A percentile compares a stretch with the other conserved stretches of the same genome.
Conservation (phyloP, 2,329 filamentous ascomycete species). For the Neopestalotiopsis sp. region DNA sequence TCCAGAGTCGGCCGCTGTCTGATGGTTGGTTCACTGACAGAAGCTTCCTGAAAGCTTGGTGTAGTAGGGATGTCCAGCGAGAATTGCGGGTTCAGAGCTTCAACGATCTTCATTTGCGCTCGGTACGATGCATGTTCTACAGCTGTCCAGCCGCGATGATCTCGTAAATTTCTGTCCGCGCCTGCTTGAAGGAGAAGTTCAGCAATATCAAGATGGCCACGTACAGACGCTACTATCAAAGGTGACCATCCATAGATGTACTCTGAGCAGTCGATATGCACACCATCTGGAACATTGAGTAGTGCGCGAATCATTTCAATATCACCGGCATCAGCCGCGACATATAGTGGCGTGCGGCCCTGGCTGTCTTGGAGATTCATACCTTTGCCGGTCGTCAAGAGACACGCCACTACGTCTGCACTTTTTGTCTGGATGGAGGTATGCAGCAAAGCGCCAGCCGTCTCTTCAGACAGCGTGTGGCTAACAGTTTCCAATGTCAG, state of each 20-base stretch:
- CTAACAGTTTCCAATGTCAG: neutral
- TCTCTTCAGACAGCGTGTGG: conserved; percentile 5
- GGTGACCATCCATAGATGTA: conserved; percentile 16
- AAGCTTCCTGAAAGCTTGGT: neutral
- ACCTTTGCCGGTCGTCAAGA: conserved; percentile 16
- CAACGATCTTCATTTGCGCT: conserved; percentile 18
- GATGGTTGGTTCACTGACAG: neutral
- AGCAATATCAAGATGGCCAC: conserved; percentile 17
- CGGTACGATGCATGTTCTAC: conserved; percentile 21
- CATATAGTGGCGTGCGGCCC: conserved; percentile 14
- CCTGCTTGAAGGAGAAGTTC: conserved; percentile 16
- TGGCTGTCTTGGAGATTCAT: neutral
- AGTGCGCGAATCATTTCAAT: conserved; percentile 9
- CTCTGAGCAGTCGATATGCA: conserved; percentile 9
- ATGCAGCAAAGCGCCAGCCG: conserved; percentile 11
- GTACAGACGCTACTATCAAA: conserved; percentile 17
- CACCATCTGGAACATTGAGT: neutral
- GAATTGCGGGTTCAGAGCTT: neutral
- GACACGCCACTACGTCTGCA: neutral
- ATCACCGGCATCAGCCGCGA: conserved; percentile 10
- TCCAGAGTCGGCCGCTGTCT: neutral
- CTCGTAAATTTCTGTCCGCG: neutral
- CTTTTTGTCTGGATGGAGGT: conserved; percentile 11
- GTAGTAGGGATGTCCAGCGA: neutral
- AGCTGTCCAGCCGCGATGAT: conserved; percentile 21